phyloP scores from a whole-genome alignment of 2,329 filamentous ascomycete genomes.

The Scedosporium minutisporum region DNA sequence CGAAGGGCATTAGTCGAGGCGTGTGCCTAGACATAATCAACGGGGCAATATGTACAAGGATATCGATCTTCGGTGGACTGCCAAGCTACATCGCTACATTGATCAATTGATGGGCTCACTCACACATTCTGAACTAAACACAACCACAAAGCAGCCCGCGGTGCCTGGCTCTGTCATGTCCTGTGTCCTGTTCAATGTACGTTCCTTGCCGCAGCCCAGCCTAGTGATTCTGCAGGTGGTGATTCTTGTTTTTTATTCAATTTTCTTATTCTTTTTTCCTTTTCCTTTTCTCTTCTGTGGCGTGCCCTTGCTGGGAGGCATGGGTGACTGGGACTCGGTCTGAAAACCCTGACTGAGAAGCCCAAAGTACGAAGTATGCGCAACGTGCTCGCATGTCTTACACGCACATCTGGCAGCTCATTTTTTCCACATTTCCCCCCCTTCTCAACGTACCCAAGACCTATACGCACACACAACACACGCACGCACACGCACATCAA shows the following conservation, averaged over 20 bases:
- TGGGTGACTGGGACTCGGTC: neutral
- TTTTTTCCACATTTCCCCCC: neutral
- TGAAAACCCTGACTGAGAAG: slow-evolving; percentile 1
- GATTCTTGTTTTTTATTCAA: neutral
- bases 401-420: neutral
- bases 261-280: neutral
- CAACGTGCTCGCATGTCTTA: slow-evolving; percentile 2
- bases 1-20: neutral
- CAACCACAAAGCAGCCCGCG: slow-evolving; percentile 1
- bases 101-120: neutral
- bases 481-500: neutral
- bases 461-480: neutral
- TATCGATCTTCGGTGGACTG: too few relatives aligned
- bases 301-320: neutral
- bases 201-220: neutral
- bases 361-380: neutral
- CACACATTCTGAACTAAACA: neutral
- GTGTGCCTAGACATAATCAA: neutral
- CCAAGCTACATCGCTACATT: neutral
- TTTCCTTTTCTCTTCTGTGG: neutral
- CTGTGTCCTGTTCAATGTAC: neutral
- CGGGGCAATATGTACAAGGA: too few relatives aligned
- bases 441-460: neutral
- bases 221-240: neutral
- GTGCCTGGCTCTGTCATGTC: neutral